Evolutionary conservation across 169 alveolate genomes (phyloP).

Genomic region (Pseudocohnilembus persalinus): DNA sequence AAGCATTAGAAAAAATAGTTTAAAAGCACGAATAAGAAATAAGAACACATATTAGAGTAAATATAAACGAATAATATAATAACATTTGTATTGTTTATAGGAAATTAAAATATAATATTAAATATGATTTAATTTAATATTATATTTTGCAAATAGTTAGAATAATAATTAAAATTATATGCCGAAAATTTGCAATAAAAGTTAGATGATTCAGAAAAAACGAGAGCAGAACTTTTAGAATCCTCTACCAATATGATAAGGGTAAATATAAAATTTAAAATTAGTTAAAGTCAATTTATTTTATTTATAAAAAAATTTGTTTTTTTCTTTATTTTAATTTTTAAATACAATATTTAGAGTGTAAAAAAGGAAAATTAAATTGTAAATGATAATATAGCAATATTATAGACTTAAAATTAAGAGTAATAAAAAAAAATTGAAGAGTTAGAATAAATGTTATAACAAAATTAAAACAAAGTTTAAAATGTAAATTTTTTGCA

Average conservation of each 20-base stretch:
- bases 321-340: background rate
- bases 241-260: conserved; percentile 24
- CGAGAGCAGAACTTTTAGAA: conserved; percentile 29
- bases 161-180: conserved; percentile 39
- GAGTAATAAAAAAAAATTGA: background rate
- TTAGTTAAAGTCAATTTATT: background rate
- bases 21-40: conserved; percentile 42
- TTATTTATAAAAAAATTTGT: background rate
- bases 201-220: conserved; percentile 43
- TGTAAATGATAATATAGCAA: background rate
- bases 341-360: conserved; percentile 8
- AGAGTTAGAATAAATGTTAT: too few relatives aligned
- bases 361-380: conserved; percentile 20
- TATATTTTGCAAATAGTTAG: conserved; percentile 10
- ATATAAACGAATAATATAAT: too few relatives aligned
- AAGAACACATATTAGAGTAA: conserved; percentile 50
- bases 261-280: conserved; percentile 17
- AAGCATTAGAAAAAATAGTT: conserved; percentile 37
- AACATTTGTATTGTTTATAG: too few relatives aligned
- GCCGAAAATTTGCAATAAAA: conserved; percentile 30
- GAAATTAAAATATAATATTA: background rate
- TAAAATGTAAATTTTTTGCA: too few relatives aligned
- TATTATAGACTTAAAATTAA: conserved; percentile 1
- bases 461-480: too few relatives aligned
- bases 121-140: background rate